Percentiles rank a stretch among this genome's conserved stretches.
Evolutionary conservation across 345 rosid species (phyloP).

Genomic region (Pugionium dolabratum): DNA sequence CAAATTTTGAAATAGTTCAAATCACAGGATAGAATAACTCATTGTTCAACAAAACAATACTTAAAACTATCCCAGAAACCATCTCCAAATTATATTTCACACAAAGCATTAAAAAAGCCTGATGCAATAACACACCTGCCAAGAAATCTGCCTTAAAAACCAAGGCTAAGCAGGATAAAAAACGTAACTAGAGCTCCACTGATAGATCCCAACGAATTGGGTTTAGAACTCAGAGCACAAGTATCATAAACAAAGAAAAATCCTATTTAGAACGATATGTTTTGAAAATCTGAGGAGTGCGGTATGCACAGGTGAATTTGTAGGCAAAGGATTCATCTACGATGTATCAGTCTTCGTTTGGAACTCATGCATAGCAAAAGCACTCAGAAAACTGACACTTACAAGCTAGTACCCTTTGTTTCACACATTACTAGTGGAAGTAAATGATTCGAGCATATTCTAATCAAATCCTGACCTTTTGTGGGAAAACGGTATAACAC

Average conservation of each 20-base stretch:
- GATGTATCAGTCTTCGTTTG: conserved; percentile 7
- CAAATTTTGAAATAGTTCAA: conserved; percentile 28
- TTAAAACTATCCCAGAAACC: conserved; percentile 9
- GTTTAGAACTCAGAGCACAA: background rate
- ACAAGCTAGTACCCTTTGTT: conserved; percentile 18
- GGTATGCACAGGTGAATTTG: background rate
- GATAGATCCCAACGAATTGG: conserved; percentile 1
- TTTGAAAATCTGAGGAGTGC: too few species aligned
- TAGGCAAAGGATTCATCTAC: conserved; percentile 20
- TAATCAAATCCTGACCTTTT: background rate
- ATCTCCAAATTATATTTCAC: background rate
- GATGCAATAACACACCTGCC: conserved; percentile 6
- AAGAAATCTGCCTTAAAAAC: background rate
- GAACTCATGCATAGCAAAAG: conserved; percentile 19
- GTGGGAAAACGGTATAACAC: background rate
- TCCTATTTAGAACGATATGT: background rate
- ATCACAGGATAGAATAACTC: conserved; percentile 4
- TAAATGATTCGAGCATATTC: conserved; percentile 35
- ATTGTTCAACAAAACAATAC: background rate
- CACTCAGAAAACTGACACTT: conserved; percentile 9
- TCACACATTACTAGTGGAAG: conserved; percentile 29
- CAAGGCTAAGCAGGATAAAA: conserved; percentile 1
- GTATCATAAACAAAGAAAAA: conserved; percentile 3
- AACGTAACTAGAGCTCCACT: background rate
- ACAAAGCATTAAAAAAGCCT: too few species aligned